phyloP scores from a whole-genome alignment of 2,329 filamentous ascomycete genomes.

The Lecanicillium sp. region DNA sequence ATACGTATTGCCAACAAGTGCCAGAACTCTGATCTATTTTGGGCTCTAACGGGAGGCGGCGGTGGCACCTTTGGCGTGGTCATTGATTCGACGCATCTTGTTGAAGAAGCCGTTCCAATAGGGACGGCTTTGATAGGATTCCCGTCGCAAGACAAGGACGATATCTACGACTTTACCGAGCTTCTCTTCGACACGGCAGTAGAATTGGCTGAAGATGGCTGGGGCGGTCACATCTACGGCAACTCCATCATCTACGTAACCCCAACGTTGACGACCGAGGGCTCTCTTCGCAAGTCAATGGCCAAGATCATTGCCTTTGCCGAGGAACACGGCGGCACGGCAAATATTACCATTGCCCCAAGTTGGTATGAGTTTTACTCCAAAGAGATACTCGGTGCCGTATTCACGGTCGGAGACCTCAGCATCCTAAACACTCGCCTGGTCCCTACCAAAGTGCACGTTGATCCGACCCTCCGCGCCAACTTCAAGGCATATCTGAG shows the following conservation, averaged over 20 bases:
- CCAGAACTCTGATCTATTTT: slow-evolving; percentile 19
- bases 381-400: slow-evolving; percentile 8
- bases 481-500: slow-evolving; percentile 8
- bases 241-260: slow-evolving; percentile 10
- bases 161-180: slow-evolving; percentile 7
- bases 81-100: slow-evolving; percentile 10
- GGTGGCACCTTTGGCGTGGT: slow-evolving; percentile 14
- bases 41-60: slow-evolving; percentile 27
- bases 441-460: slow-evolving; percentile 4
- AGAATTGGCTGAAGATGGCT: slow-evolving; percentile 11
- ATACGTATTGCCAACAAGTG: slow-evolving; percentile 20
- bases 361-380: slow-evolving; percentile 10
- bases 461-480: too few species aligned
- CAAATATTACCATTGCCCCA: slow-evolving; percentile 5
- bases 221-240: slow-evolving; percentile 14
- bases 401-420: slow-evolving; percentile 9
- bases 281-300: slow-evolving; percentile 3
- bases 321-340: background rate
- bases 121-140: background rate
- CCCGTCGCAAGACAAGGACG: background rate
- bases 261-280: slow-evolving; percentile 3
- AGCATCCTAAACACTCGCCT: slow-evolving; percentile 10
- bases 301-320: slow-evolving; percentile 2
- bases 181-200: slow-evolving; percentile 11
- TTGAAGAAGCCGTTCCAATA: background rate